Conservation (phyloP, 139 green algal genomes). For the Picochlorum sp. region DNA sequence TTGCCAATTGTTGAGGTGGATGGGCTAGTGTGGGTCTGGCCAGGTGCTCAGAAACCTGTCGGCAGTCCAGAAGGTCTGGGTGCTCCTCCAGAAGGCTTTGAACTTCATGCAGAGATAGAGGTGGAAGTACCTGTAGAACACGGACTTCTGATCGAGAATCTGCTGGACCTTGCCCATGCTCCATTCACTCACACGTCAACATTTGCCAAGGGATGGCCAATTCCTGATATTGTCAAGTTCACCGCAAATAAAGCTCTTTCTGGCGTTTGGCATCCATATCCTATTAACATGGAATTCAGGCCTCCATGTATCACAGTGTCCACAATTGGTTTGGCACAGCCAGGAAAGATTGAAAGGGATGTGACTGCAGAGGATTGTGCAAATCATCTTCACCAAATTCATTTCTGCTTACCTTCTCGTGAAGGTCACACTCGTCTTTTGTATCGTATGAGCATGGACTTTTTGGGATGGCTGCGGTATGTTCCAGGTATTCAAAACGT, state of each 20-base stretch:
- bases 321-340: slow-evolving; percentile 82
- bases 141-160: slow-evolving; percentile 96
- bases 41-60: slow-evolving; percentile 61
- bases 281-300: slow-evolving; percentile 96
- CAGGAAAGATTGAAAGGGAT: slow-evolving; percentile 77
- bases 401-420: slow-evolving; percentile 88
- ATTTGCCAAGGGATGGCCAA: slow-evolving; percentile 92
- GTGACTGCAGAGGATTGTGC: slow-evolving; percentile 60
- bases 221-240: slow-evolving; percentile 78
- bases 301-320: slow-evolving; percentile 85
- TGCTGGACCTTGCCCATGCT: slow-evolving; percentile 96
- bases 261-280: slow-evolving; percentile 96
- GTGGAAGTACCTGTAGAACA: slow-evolving; percentile 96
- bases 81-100: slow-evolving; percentile 57
- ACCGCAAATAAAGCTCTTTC: slow-evolving; percentile 35
- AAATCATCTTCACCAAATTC: slow-evolving; percentile 94
- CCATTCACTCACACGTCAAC: slow-evolving; percentile 97
- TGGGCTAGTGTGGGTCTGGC: slow-evolving; percentile 92
- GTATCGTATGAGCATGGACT: slow-evolving; percentile 97
- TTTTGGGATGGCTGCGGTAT: slow-evolving; percentile 73
- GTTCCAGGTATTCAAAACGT: slow-evolving; percentile 80
- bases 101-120: slow-evolving; percentile 69
- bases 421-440: slow-evolving; percentile 83
- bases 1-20: slow-evolving; percentile 79
- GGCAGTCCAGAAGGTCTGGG: slow-evolving; percentile 33